Evolutionary conservation across 164 flowering plant genomes (phyloP).

Genomic region (Annona squamosa): DNA sequence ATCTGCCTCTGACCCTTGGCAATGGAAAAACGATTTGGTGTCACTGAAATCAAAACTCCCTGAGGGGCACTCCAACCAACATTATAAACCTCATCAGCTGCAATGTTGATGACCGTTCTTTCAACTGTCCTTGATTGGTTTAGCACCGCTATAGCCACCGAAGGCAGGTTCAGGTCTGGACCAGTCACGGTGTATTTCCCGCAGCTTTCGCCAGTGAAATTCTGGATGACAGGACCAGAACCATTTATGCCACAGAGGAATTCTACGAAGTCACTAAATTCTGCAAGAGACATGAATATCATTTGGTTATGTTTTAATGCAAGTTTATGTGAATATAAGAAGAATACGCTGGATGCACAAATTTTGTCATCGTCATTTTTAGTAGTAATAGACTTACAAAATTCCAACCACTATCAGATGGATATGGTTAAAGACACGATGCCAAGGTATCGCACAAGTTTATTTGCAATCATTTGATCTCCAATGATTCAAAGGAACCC

Average conservation of each 20-base stretch:
- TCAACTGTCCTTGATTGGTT: constrained; percentile 49
- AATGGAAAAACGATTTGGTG: constrained; percentile 59
- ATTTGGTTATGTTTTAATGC: neutral
- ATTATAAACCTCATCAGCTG: constrained; percentile 52
- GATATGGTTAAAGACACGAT: no score
- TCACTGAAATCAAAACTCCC: constrained; percentile 61
- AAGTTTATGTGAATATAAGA: no score
- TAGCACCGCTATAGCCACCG: constrained; percentile 69
- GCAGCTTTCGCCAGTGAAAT: constrained; percentile 67
- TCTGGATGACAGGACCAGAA: constrained; percentile 62
- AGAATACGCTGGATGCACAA: no score
- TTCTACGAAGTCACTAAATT: constrained; percentile 62
- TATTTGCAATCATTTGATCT: no score
- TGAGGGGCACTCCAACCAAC: constrained; percentile 77
- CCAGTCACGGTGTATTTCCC: constrained; percentile 34
- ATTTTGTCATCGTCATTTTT: no score
- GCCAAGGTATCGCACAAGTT: no score
- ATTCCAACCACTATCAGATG: no score
- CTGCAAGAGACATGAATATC: constrained; percentile 31
- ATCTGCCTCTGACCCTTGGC: constrained; percentile 51
- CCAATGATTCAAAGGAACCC: no score
- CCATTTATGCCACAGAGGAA: constrained; percentile 94
- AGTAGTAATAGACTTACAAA: no score
- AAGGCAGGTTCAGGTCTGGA: constrained; percentile 77
- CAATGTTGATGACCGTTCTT: constrained; percentile 61